Base-by-base conservation (phyloP, 2,329 filamentous ascomycete genomes). In the Claviceps sp. region DNA sequence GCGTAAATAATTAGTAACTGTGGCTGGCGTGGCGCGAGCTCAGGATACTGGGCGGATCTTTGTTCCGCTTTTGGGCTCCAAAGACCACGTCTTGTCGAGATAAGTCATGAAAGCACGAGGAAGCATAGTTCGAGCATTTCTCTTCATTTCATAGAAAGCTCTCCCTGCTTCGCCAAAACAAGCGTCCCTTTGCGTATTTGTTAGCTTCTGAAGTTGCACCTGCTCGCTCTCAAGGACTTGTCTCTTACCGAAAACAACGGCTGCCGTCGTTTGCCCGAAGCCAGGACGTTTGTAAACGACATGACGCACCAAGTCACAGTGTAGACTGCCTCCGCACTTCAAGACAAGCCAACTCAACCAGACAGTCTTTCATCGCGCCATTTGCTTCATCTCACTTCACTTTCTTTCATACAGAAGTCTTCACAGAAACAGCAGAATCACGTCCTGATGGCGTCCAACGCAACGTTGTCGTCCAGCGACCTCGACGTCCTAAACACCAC, bases 401-500 rank as follows among this genome's bases (percentile, higher is more conserved):
- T 34, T 34, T 3, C 29, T 34, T 4, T 3, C 3, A 34, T 34
- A 34, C 4, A 3, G 4, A 34, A 34, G 1, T 34, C 29, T 34
- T 11, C 29, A 34, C 4, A 4, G 3, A 34, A 4, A 11, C 8
- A 11, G 9, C 29, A 34, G 4, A 34, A 34, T 11, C 9, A 34
- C 29, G 29, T n/a, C 14, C 14, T 45, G 23, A 52, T 50, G 61
- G 57, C 60, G 8, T 56, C 56, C 47, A 63, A 65, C 17, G 50
- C 56, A 11, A 59, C 62, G 17, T 42, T 52, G 5, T 17, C 52
- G 5, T 52, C 53, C n/a, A 58, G 58, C 42, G 56, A 57, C 36
- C 52, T 65, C 6, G 64, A 67, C 34, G 54, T 60, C 17, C 51
- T 66, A 40, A 65, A 66, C 29, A 57, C 63, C 16, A 66, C 64